Conservation (phyloP, 73 alveolate species). For the Effrenium voratum region DNA sequence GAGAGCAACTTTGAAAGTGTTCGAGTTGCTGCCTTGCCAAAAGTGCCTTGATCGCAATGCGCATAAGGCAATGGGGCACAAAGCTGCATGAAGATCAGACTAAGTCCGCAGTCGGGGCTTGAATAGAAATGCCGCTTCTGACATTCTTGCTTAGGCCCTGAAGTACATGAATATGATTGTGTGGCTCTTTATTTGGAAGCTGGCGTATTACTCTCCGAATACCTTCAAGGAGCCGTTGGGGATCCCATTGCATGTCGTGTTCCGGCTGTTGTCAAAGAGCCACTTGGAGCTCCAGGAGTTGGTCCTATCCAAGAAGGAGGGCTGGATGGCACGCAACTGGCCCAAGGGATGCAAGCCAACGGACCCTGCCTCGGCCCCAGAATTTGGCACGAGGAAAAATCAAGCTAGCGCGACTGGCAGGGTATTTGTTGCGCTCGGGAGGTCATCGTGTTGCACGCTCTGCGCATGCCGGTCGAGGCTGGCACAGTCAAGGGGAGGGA, state of each 20-base stretch:
- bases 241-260: too few species aligned
- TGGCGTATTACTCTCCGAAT: conserved; percentile 66
- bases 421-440: too few species aligned
- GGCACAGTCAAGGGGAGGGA: too few species aligned
- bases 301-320: not conserved
- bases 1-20: conserved; percentile 16
- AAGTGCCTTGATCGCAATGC: not conserved
- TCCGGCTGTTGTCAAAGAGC: too few species aligned
- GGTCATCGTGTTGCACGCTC: conserved; percentile 30
- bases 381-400: not conserved
- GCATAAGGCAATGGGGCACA: not conserved
- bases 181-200: conserved; percentile 85
- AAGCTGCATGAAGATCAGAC: not conserved
- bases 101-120: not conserved
- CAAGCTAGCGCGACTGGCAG: too few species aligned
- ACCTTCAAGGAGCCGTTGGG: conserved; percentile 89
- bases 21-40: conserved; percentile 6
- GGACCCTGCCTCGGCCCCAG: conserved; percentile 13
- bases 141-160: not conserved
- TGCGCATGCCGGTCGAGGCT: conserved; percentile 51
- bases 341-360: conserved; percentile 49
- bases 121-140: not conserved
- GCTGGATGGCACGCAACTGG: conserved; percentile 83
- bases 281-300: too few species aligned
- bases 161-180: conserved; percentile 1